Base-by-base conservation (phyloP, 2,329 filamentous ascomycete species). In the Huntiella savannae region DNA sequence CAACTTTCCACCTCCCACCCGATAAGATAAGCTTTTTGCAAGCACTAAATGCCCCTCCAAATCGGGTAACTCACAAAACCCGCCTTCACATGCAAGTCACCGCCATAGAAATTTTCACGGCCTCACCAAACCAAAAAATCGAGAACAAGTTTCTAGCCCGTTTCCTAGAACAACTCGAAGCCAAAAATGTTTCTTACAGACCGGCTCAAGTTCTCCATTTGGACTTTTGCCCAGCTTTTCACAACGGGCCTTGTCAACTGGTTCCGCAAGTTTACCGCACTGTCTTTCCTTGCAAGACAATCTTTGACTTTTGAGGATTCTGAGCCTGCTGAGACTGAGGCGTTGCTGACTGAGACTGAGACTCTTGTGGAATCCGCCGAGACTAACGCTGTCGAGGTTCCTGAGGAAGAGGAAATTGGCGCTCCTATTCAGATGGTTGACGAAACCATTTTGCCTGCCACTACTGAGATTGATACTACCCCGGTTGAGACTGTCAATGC, bases 231-330 rank as follows among this genome's bases (percentile, higher is more conserved):
- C 37, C 39, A 47, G n/a, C 10, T 49, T n/a, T 45, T 40, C 33
- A 45, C 43, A 3, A 38, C 38, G 16, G 36, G 33, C 3, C 33
- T 47, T 42, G 33, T 41, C 32, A 40, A n/a, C 17, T 47, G 37
- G 28, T 47, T 47, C n/a, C 33, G 38, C 39, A 8, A 36, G 8
- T 47, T 47, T 38, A 35, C 28, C 15, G 40, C 39, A 17, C 45
- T 47, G 33, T 19, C 40, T 19, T 47, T 47, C 35, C 19, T 47
- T 57, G 56, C 49, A n/a, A 36, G 34, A 36, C 34, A 36, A n/a
- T 36, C 12, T 10, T 15, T 36, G 34, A n/a, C 34, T 28, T 28
- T 28, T 28, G 22, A 28, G 22, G 22, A 28, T 28, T 28, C 22
- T 1, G 22, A 28, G 22, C 22, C 22, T 28, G 22, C 22, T 28